Base-by-base conservation (phyloP, 225 moss, liverwort and hornwort genomes). In the Antitrichia curtipendula region DNA sequence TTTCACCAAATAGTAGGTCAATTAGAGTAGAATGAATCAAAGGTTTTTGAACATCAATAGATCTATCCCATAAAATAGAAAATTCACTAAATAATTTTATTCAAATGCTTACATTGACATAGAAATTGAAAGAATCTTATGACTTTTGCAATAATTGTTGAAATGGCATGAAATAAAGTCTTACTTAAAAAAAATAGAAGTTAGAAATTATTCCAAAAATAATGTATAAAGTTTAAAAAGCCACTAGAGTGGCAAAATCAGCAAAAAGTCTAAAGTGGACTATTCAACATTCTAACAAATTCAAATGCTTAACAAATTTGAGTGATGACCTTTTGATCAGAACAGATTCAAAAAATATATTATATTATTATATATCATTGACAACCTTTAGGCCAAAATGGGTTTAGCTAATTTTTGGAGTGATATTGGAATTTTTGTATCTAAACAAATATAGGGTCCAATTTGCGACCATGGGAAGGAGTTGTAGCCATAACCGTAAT, bases 401-500 rank as follows among this genome's bases (percentile, higher is more conserved):
- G 6, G 16, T 9, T 32, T 32, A 32, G 32, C 8, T 29, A 1
- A 29, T 66, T 66, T 65, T 66, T 66, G 12, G 12, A 66, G 11
- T 12, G 12, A 21, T 5, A 4, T 38, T 66, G 24, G 4, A 0
- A 40, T n/a, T 40, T 70, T 2, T 41, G 0, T 41, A 40, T n/a
- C n/a, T 70, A 25, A 1, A 70, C 0, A 1, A 70, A 9, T 15
- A 27, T 27, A 25, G 5, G 27, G 1, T 70, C 3, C 1, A 70
- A 16, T 70, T 70, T 23, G 14, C 0, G 3, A 27, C 41, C 12
- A 66, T 38, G 12, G 2, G 12, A 0, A 7, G 2, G 22, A n/a
- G 12, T 66, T 22, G 4, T 4, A 38, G 1, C 4, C 3, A 65
- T 3, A 2, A 20, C 6, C 0, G 16, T 0, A 64, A 64, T 64